phyloP scores from a whole-genome alignment of 768 basidiomycete genomes.

The Leccinum subtestaceum region DNA sequence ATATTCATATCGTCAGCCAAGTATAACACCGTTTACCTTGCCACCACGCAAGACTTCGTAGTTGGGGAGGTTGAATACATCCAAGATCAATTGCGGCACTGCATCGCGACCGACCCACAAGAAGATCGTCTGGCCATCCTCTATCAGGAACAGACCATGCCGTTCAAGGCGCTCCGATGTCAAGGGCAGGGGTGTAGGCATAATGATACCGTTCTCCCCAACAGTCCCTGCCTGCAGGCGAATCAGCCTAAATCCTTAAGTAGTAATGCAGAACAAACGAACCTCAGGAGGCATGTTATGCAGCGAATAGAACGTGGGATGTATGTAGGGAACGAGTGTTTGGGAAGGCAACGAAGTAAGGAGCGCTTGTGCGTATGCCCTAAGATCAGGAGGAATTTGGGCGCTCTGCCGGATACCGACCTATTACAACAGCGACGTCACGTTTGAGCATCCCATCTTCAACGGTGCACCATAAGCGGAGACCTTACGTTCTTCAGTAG shows the following conservation, averaged over 20 bases:
- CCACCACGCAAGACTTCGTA: slow-evolving; percentile 91
- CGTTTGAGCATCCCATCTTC: background rate
- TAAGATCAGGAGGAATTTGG: slow-evolving; percentile 94
- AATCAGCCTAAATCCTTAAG: slow-evolving; percentile 3
- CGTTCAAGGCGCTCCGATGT: slow-evolving; percentile 95
- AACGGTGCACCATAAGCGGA: background rate
- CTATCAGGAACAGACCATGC: slow-evolving; percentile 94
- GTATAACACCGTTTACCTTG: slow-evolving; percentile 53
- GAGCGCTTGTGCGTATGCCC: slow-evolving; percentile 92
- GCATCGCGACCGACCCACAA: slow-evolving; percentile 98
- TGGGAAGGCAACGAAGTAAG: slow-evolving; percentile 91
- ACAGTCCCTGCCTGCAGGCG: slow-evolving; percentile 78
- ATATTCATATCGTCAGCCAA: background rate
- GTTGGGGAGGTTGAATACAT: slow-evolving; percentile 87
- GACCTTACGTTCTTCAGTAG: slow-evolving; percentile 85
- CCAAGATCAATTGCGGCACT: slow-evolving; percentile 90
- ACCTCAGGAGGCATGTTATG: slow-evolving; percentile 96
- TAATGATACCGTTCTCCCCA: slow-evolving; percentile 82
- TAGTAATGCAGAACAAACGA: slow-evolving; percentile 12
- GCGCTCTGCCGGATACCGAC: slow-evolving; percentile 94
- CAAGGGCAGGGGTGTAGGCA: slow-evolving; percentile 85
- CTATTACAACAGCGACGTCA: slow-evolving; percentile 36
- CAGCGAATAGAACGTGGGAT: slow-evolving; percentile 92
- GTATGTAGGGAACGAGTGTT: slow-evolving; percentile 87
- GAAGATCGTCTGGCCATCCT: slow-evolving; percentile 97